Conservation (phyloP, 2,329 filamentous ascomycete genomes). For the Botrytis elliptica region DNA sequence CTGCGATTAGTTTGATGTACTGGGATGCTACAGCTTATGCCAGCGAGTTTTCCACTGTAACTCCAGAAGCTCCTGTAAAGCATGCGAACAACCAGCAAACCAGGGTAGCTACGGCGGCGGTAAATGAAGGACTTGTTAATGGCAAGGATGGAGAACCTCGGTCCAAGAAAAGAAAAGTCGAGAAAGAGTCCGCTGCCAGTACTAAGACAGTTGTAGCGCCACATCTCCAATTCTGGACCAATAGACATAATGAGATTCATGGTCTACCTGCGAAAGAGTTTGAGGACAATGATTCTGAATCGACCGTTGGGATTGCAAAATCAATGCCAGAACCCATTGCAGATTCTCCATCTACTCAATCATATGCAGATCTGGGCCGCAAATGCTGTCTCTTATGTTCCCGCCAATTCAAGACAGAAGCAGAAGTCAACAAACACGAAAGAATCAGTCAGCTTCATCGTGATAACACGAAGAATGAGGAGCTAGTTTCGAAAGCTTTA, state of each 20-base stretch:
- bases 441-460: conserved; percentile 56
- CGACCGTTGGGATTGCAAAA: conserved; percentile 20
- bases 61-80: conserved; percentile 42
- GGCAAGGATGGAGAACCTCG: conserved; percentile 40
- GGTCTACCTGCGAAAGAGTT: conserved; percentile 47
- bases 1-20: conserved; percentile 67
- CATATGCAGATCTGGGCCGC: conserved; percentile 58
- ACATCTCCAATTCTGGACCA: conserved; percentile 70
- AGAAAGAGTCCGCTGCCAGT: conserved; percentile 41
- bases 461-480: conserved; percentile 52
- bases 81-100: conserved; percentile 37
- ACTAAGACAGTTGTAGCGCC: conserved; percentile 53
- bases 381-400: conserved; percentile 63
- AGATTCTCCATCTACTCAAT: conserved; percentile 47
- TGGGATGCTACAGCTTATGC: conserved; percentile 75
- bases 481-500: conserved; percentile 43
- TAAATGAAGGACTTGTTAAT: conserved; percentile 39
- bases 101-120: conserved; percentile 41
- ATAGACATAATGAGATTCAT: conserved; percentile 67
- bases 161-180: conserved; percentile 56
- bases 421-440: conserved; percentile 59
- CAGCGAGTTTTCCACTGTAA: conserved; percentile 58
- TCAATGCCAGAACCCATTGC: conserved; percentile 28
- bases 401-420: conserved; percentile 54
- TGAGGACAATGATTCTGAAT: conserved; percentile 36